phyloP scores from a whole-genome alignment of 2,329 filamentous ascomycete genomes.

The Xylaria sp. region DNA sequence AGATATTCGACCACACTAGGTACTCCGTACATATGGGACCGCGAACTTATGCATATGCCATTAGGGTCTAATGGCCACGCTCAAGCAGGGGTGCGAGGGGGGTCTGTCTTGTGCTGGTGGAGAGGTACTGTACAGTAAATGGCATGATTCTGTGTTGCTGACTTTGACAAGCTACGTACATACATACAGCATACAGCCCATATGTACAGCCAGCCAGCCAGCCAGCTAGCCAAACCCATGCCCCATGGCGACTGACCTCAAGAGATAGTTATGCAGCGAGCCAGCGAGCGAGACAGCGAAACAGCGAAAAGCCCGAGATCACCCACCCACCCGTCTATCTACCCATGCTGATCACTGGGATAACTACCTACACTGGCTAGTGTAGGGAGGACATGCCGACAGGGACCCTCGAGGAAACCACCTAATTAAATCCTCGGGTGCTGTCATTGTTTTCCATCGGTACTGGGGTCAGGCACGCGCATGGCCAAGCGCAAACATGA shows the following conservation, averaged over 20 bases:
- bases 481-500: slow-evolving; percentile 42
- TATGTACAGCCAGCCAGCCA: neutral
- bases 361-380: neutral
- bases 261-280: neutral
- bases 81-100: slow-evolving; percentile 28
- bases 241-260: slow-evolving; percentile 24
- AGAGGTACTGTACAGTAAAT: slow-evolving; percentile 16
- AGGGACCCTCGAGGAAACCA: slow-evolving; percentile 10
- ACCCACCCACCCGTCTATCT: neutral
- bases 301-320: slow-evolving; percentile 19
- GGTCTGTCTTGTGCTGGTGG: neutral
- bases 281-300: slow-evolving; percentile 1
- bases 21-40: slow-evolving; percentile 32
- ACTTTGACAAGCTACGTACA: neutral
- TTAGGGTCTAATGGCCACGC: slow-evolving; percentile 33
- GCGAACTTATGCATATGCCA: slow-evolving; percentile 34
- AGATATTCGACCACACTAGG: slow-evolving; percentile 29
- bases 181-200: too few species aligned
- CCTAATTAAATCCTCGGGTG: slow-evolving; percentile 18
- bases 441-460: slow-evolving; percentile 12
- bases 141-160: slow-evolving; percentile 29
- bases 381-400: neutral
- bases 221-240: neutral
- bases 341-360: slow-evolving; percentile 2
- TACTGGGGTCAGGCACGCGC: slow-evolving; percentile 34